Conservation (phyloP, 345 rosid species). For the Salix dunnii region DNA sequence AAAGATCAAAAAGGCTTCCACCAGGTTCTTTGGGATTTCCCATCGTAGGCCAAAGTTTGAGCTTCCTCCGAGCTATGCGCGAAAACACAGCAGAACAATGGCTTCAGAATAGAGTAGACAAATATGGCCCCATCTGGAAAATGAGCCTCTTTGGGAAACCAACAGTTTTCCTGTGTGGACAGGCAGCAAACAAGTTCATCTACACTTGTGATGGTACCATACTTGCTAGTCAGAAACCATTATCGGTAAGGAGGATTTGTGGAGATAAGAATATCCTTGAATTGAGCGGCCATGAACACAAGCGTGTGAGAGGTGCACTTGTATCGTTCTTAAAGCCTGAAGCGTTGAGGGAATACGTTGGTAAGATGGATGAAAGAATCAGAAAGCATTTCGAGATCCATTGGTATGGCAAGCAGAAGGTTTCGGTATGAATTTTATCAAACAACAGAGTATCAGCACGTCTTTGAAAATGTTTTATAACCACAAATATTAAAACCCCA, state of each 20-base stretch:
- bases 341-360: slow-evolving; percentile 26
- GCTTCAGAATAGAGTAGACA: slow-evolving; percentile 23
- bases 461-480: too few species aligned
- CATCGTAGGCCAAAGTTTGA: slow-evolving; percentile 37
- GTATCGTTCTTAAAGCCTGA: slow-evolving; percentile 33
- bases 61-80: slow-evolving; percentile 24
- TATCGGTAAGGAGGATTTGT: slow-evolving; percentile 11
- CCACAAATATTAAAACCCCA: too few species aligned
- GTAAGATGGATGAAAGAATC: slow-evolving; percentile 29
- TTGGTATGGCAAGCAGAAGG: slow-evolving; percentile 35
- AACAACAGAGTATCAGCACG: too few species aligned
- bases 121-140: slow-evolving; percentile 39
- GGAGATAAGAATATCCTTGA: slow-evolving; percentile 30
- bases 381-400: slow-evolving; percentile 25
- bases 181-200: slow-evolving; percentile 35
- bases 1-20: slow-evolving; percentile 23
- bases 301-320: slow-evolving; percentile 31
- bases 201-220: slow-evolving; percentile 13
- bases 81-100: slow-evolving; percentile 27
- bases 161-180: slow-evolving; percentile 32
- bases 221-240: slow-evolving; percentile 13
- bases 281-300: slow-evolving; percentile 31
- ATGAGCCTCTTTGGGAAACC: slow-evolving; percentile 25
- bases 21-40: slow-evolving; percentile 42
- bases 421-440: slow-evolving; percentile 12